Percentiles rank a stretch among this genome's conserved stretches.
Conservation (phyloP, 495 filamentous ascomycete genomes). For the Hypoxylon cercidicola region DNA sequence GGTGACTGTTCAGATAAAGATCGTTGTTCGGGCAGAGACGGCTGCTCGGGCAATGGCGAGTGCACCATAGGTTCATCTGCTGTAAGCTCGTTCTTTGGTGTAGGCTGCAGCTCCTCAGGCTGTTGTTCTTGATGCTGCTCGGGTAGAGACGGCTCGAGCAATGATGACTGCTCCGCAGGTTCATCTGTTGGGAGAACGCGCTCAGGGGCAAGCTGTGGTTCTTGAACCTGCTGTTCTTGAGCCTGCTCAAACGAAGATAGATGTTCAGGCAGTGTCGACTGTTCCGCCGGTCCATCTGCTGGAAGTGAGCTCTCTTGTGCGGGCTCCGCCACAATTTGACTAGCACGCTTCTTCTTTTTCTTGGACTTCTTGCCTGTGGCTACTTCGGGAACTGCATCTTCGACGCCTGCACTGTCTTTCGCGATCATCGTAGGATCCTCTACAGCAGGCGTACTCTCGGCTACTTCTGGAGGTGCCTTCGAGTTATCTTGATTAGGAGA, state of each 20-base stretch:
- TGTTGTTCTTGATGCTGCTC: no score
- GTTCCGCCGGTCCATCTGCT: no score
- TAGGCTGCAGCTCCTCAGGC: neutral
- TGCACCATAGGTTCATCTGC: conserved; percentile 21
- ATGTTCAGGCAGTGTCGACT: neutral
- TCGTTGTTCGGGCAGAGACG: no score
- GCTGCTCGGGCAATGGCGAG: conserved; percentile 6
- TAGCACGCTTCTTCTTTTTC: conserved; percentile 39
- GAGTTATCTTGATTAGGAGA: conserved; percentile 8
- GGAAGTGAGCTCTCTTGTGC: neutral
- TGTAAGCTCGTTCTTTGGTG: conserved; percentile 5
- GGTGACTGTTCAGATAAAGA: no score
- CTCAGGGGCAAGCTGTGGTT: conserved; percentile 4
- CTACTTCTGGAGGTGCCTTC: conserved; percentile 30
- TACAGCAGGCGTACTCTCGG: conserved; percentile 25
- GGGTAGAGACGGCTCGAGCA: neutral
- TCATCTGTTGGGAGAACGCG: neutral
- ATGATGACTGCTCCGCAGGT: neutral
- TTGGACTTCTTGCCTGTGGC: conserved; percentile 35
- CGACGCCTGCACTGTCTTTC: conserved; percentile 31
- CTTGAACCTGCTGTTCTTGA: no score
- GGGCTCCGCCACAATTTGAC: conserved; percentile 23
- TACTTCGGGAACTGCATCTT: conserved; percentile 29
- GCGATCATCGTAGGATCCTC: conserved; percentile 25
- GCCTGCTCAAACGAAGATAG: no score